Conservation (phyloP, 2,329 filamentous ascomycete genomes). For the Colletotrichum sp. region DNA sequence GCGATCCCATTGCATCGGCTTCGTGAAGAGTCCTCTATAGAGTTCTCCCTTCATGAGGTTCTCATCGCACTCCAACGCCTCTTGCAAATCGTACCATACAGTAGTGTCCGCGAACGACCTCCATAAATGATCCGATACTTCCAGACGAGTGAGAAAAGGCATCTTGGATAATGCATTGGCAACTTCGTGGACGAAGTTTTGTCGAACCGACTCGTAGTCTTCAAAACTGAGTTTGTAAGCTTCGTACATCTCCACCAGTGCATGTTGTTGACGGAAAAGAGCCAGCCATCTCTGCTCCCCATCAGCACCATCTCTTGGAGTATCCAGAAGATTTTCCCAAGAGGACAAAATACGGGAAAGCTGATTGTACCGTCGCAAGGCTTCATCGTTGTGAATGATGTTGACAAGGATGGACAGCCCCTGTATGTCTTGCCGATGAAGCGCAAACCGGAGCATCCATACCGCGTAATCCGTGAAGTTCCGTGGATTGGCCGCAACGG, state of each 20-base stretch:
- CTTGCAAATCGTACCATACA: too few species aligned
- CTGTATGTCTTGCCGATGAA: not conserved
- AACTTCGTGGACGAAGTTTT: not conserved
- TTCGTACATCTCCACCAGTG: not conserved
- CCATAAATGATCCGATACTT: rapidly evolving
- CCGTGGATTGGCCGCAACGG: too few species aligned
- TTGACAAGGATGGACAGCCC: too few species aligned
- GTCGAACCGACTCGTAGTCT: too few species aligned
- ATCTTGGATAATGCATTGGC: rapidly evolving
- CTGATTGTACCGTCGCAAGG: too few species aligned
- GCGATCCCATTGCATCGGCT: not conserved
- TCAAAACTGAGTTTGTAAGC: too few species aligned
- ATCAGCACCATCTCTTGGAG: rapidly evolving
- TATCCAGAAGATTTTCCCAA: rapidly evolving
- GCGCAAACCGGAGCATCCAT: not conserved
- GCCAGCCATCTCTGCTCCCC: not conserved
- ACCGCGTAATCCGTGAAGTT: not conserved
- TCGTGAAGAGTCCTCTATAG: rapidly evolving
- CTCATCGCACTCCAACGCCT: rapidly evolving
- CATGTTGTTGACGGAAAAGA: not conserved
- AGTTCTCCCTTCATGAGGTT: rapidly evolving
- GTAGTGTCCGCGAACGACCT: too few species aligned
- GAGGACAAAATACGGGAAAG: too few species aligned
- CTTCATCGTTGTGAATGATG: too few species aligned
- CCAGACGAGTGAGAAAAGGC: not conserved